A percentile compares a stretch with the other conserved stretches of the same genome.
phyloP scores from a whole-genome alignment of 2,329 filamentous ascomycete species.

The Verticillium zaregamsianum region DNA sequence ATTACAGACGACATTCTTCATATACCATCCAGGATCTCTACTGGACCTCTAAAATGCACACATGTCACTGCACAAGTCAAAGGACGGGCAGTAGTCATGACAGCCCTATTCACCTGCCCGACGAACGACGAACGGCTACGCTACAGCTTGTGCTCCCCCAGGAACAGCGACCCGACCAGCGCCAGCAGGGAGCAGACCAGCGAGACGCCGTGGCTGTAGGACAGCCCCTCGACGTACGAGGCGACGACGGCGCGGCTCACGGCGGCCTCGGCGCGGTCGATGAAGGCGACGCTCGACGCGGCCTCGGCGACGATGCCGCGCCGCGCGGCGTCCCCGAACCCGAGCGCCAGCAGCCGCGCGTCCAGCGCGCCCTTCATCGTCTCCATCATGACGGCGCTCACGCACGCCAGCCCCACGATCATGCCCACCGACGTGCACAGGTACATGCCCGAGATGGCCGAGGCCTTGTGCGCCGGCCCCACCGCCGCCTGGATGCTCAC shows the following conservation, averaged over 20 bases:
- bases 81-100: too few species aligned
- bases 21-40: too few species aligned
- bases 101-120: too few species aligned
- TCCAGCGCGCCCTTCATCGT: slow-evolving; percentile 14
- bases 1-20: too few species aligned
- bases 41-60: too few species aligned
- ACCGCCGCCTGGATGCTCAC: slow-evolving; percentile 36
- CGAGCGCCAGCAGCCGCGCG: not conserved
- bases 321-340: not conserved
- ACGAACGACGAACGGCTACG: not conserved
- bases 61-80: too few species aligned
- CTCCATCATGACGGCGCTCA: slow-evolving; percentile 26
- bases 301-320: slow-evolving; percentile 27
- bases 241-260: slow-evolving; percentile 23
- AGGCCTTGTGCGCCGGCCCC: slow-evolving; percentile 27
- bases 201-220: slow-evolving; percentile 28
- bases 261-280: slow-evolving; percentile 18
- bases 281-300: slow-evolving; percentile 26
- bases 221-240: slow-evolving; percentile 28
- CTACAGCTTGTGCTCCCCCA: slow-evolving; percentile 17
- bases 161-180: not conserved
- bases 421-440: slow-evolving; percentile 28
- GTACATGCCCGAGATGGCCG: slow-evolving; percentile 35
- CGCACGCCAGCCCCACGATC: slow-evolving; percentile 31
- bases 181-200: slow-evolving; percentile 13